Conservation (phyloP, 352 stramenopile genomes). For the Globisporangium parvum region DNA sequence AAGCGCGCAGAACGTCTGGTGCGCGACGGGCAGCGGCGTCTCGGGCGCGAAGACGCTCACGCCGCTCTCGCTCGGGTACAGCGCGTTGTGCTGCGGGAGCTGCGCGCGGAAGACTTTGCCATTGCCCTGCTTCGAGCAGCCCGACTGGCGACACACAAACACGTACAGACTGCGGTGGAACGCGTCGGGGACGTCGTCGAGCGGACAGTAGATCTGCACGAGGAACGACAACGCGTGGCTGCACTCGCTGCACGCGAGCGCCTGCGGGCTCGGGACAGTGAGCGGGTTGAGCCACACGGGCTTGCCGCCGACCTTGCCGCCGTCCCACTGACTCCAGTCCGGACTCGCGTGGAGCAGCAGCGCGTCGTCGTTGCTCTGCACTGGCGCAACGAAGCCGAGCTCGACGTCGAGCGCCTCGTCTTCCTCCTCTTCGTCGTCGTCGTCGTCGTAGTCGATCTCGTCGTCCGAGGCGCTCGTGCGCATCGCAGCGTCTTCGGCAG, state of each 20-base stretch:
- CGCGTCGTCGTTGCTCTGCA: slow-evolving; percentile 21
- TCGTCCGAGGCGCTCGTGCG: too few species aligned
- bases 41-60: slow-evolving; percentile 20
- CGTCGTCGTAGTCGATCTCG: slow-evolving; percentile 14
- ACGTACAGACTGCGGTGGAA: slow-evolving; percentile 94
- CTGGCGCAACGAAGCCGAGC: slow-evolving; percentile 60
- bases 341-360: slow-evolving; percentile 35
- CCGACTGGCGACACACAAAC: slow-evolving; percentile 79
- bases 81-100: slow-evolving; percentile 85
- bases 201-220: slow-evolving; percentile 91
- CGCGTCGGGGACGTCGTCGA: slow-evolving; percentile 79
- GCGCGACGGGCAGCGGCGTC: not conserved
- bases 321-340: slow-evolving; percentile 90
- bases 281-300: slow-evolving; percentile 85
- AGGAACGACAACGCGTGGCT: slow-evolving; percentile 61
- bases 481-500: too few species aligned
- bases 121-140: slow-evolving; percentile 52
- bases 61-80: slow-evolving; percentile 72
- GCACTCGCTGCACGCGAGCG: slow-evolving; percentile 53
- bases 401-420: slow-evolving; percentile 46
- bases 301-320: slow-evolving; percentile 86
- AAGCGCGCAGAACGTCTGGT: slow-evolving; percentile 35
- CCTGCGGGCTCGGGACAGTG: slow-evolving; percentile 28
- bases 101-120: slow-evolving; percentile 83
- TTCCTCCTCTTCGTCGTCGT: slow-evolving; percentile 29